Evolutionary conservation across 345 rosid species (phyloP), one percentile per base, ranked within the genome.

Genomic region (Theobroma cacao): DNA sequence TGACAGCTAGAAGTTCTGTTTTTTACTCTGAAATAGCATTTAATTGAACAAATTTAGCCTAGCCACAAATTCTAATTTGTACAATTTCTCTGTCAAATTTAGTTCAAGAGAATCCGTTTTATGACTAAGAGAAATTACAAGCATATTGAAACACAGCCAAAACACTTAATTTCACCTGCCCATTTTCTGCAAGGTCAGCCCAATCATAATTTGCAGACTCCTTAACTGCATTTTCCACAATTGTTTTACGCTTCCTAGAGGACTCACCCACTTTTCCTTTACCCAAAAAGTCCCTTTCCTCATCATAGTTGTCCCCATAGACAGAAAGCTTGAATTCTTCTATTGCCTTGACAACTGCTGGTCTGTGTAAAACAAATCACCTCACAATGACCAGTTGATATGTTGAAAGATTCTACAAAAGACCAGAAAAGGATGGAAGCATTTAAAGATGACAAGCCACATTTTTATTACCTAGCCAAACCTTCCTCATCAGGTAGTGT

Each of bases 401-500:
- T 17, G 48, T 59, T 6, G 13, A 72, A 7, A 33, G 67, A 60
- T 15, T 61, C 15, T 45, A 47, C 5, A 26, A n/a, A 53, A 68
- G 18, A 76, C 28, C 45, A 33, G 75, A 58, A 41, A 5, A 22
- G 33, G 52, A 43, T 22, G 72, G 47, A 45, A 45, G 31, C 34
- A 48, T 60, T 24, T 20, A 77, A 7, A 77, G 28, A 52, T 67
- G 38, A 31, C 31, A 68, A 53, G 43, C 14, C 36, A 11, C 28
- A 45, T 17, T 59, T 63, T 43, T 38, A 81, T 74, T 69, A 94
- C 99, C 97, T 88, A 18, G 90, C 80, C 92, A 94, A 74, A 82
- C 95, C 98, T 85, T 90, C 94, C 82, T 90, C 97, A 73, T 96
- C 98, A 55, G 98, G 98, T 74, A 89, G 82, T 2, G 98, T 94